Evolutionary conservation across 192 early-diverging fungal genomes (phyloP).

Genomic region (Linnemannia exigua): DNA sequence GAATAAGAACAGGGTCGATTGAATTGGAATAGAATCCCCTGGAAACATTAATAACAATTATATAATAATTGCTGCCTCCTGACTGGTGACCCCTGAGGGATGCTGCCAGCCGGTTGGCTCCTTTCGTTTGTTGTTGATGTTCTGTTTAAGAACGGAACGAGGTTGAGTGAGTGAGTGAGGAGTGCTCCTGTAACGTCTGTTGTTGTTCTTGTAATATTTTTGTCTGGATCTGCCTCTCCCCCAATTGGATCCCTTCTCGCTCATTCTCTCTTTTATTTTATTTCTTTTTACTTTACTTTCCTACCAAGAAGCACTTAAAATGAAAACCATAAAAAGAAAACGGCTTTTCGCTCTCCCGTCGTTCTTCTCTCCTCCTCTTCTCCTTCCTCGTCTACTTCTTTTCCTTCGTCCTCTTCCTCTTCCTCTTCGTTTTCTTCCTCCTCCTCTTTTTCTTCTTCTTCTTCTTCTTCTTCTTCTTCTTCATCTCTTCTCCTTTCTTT

Average conservation of each 20-base stretch:
- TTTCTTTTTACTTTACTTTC: background rate
- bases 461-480: constrained; percentile 6
- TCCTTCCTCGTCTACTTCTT: background rate
- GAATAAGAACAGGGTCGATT: background rate
- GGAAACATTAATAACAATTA: background rate
- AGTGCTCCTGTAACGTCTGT: background rate
- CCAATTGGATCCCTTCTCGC: background rate
- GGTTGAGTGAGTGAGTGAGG: no score
- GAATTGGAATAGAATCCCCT: background rate
- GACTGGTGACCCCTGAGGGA: background rate
- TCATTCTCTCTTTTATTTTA: background rate
- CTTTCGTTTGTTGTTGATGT: background rate
- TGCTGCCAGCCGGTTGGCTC: constrained; percentile 1
- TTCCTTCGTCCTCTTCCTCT: background rate
- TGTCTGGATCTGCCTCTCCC: background rate
- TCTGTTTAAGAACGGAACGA: background rate
- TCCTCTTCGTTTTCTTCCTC: background rate
- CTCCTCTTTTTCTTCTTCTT: background rate
- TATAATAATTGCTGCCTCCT: background rate
- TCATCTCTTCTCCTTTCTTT: constrained; percentile 1
- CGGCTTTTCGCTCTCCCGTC: constrained; percentile 9
- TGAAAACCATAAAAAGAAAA: background rate
- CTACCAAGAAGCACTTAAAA: background rate
- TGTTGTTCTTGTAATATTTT: background rate
- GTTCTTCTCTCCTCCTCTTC: background rate